Conservation (phyloP, 1,284 basidiomycete species). For the Exobasidium rhododendri region DNA sequence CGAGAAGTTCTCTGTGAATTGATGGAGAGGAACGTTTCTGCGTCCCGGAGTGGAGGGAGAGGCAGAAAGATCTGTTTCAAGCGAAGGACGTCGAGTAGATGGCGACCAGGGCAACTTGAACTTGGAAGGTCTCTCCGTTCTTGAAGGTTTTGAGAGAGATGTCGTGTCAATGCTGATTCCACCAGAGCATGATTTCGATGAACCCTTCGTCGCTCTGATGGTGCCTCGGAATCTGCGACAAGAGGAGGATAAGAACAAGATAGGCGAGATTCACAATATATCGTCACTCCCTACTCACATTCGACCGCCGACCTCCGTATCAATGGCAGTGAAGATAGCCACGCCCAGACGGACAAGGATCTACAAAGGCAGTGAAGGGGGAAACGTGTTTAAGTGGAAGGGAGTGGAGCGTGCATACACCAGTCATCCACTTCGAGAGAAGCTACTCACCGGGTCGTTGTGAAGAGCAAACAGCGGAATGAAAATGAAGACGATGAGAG, state of each 20-base stretch:
- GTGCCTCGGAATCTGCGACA: neutral
- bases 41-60: no score
- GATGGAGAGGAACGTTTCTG: no score
- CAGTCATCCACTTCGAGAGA: no score
- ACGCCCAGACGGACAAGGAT: neutral
- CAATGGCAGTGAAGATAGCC: neutral
- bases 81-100: no score
- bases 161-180: neutral
- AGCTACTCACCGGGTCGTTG: neutral
- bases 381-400: no score
- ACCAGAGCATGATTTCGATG: no score
- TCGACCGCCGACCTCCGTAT: neutral
- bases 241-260: neutral
- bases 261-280: neutral
- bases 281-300: neutral
- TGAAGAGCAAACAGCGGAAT: neutral
- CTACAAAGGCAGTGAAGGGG: no score
- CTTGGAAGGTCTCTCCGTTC: no score
- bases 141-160: neutral
- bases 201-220: neutral
- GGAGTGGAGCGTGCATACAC: neutral
- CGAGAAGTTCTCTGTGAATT: neutral
- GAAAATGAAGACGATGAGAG: neutral
- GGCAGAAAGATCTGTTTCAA: no score
- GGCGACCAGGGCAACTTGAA: no score